Base-by-base conservation (phyloP, 805 yeast species). In the Wickerhamomyces silvicola region DNA sequence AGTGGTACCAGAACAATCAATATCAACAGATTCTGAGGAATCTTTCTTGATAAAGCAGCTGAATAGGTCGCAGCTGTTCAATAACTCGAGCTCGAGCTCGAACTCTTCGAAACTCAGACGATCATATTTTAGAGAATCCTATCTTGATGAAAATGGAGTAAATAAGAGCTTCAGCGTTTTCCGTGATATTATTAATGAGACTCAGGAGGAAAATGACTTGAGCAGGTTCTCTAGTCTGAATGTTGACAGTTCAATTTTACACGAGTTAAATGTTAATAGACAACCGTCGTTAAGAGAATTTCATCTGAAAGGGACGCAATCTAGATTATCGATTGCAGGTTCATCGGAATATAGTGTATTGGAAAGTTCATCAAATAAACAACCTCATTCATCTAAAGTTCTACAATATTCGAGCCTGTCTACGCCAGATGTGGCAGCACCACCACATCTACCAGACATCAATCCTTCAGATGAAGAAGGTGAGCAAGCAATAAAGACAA, bases 21-120 rank as follows among this genome's bases (percentile, higher is more conserved):
- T 50, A 9, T 48, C 55, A 4, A 47, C 56, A 10, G 54, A 48
- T 24, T 47, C 56, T 18, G 56, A 50, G 22, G 56, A 50, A 29
- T 50, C 56, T 3, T 50, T 50, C 30, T 35, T 50, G 10, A 39
- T 50, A 35, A 43, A 38, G 21, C 53, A 50, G 34, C 18, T 50
- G 5, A 50, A 50, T 39, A 43, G 35, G 22, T 48, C 54, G 3
- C 46, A 42, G 12, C 30, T 46, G 9, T 46, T 48, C 36, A 47
- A 49, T 29, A 38, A 32, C 17, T 40, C 45, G 3, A 28, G 32
- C 10, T 31, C 36, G 5, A 29, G 29, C 6, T 27, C 37, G 4
- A 23, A 22, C 12, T 30, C 37, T 18, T 33, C 40, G 2, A 30
- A 30, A 8, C 24, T 22, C 9, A 40, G 52, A 31, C 38, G 38